Base-by-base conservation (phyloP, 2,329 filamentous ascomycete species). In the Rachicladosporium sp. region DNA sequence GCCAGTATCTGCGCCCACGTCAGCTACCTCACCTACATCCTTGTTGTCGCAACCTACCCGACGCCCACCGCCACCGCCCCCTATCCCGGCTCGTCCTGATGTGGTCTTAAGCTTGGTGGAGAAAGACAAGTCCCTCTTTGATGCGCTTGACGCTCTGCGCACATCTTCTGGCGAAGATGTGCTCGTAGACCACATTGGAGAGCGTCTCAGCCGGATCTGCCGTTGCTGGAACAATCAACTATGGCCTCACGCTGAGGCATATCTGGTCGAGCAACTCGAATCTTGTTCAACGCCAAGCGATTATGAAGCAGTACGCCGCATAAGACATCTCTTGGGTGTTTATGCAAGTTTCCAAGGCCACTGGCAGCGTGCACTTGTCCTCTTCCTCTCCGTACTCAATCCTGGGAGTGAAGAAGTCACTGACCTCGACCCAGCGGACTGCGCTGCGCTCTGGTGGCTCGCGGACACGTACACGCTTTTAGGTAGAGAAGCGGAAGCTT, bases 391-490 rank as follows among this genome's bases (percentile, higher is more conserved):
- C 3, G 48, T 49, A 7, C 31, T 53, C 13, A 36, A 21, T 12
- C 43, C 30, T 29, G 49, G 49, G 10, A 43, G 53, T 2, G 23
- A 36, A 21, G 13, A 44, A 27, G 30, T 49, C 50, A n/a, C 41
- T 54, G 2, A 46, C 4, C 39, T 53, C 4, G 50, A 54, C 33
- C 41, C 36, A 11, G 52, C 48, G 10, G 52, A 52, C 34, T 48
- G 45, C 33, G 49, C 49, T 23, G 49, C 52, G 7, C 48, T 51
- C 10, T 52, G 50, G 35, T 53, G 50, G 50, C 41, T 53, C 6
- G 52, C 46, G 8, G 52, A 54, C 31, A 31, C 44, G 8, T 54
- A 50, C 30, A 35, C 46, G 10, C 35, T 49, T 37, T 40, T 46
- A 13, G 48, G 51, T 33, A 42, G 48, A 3, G 36, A 41, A 29